These are phyloP conservation scores for Rhizoctonia solani DNA, from an alignment of 1,284 basidiomycete species.

Conservation along the genomic window DNA sequence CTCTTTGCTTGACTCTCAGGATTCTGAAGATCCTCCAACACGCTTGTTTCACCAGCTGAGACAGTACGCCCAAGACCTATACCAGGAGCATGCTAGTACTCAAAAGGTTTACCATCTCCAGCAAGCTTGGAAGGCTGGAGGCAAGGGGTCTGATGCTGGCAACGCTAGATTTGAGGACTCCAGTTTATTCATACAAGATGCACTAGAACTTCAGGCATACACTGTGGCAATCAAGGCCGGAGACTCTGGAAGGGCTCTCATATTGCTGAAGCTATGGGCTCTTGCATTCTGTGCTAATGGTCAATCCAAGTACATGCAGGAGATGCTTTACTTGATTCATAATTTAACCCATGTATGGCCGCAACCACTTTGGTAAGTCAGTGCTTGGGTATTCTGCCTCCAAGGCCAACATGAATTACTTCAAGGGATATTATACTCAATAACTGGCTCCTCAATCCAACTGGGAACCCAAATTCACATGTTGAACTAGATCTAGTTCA, in stretches of 20 bases:
- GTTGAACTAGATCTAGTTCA: conserved; percentile 50
- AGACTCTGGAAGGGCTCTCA: conserved; percentile 47
- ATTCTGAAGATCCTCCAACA: too few species aligned
- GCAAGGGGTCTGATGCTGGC: conserved; percentile 36
- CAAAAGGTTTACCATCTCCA: not conserved
- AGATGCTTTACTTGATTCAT: conserved; percentile 50
- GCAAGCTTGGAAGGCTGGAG: not conserved
- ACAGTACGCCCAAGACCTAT: conserved; percentile 39
- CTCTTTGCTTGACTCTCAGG: conserved; percentile 40
- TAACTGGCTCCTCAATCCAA: conserved; percentile 51
- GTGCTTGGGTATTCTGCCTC: not conserved
- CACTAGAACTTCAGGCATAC: conserved; percentile 47
- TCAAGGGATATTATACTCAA: conserved; percentile 46
- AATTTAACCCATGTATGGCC: conserved; percentile 50
- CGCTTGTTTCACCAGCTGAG: conserved; percentile 36
- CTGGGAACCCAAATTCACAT: conserved; percentile 44
- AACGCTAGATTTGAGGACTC: conserved; percentile 50
- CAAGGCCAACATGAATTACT: not conserved
- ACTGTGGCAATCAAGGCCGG: conserved; percentile 48
- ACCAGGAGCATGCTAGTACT: not conserved
- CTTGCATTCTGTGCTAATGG: conserved; percentile 47
- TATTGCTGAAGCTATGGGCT: conserved; percentile 46
- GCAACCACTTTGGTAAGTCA: conserved; percentile 43
- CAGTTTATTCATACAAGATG: conserved; percentile 47
- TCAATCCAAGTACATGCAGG: conserved; percentile 49